Evolutionary conservation across 345 rosid genomes (phyloP), one percentile per base, ranked within the genome.

Genomic region (Populus pruinosa): DNA sequence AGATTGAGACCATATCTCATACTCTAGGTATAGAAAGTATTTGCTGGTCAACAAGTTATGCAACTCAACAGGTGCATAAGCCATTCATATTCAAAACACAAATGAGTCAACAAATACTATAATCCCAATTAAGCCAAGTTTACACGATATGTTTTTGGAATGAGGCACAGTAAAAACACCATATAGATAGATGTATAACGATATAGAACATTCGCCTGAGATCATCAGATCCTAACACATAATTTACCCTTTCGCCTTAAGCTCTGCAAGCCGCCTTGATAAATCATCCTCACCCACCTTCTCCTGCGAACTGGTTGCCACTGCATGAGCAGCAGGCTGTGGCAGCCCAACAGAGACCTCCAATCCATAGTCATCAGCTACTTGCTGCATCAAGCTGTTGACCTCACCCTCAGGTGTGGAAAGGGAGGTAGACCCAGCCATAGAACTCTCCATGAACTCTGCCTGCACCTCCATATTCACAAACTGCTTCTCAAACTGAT

Each of bases 401-500:
- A 96, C 99, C 79, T 96, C 99, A 31, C 98, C 99, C 83, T 96
- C 99, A 2, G 98, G 98, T 38, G 99, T 96, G 50, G 99, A 93
- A 80, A 96, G 86, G 1, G 99, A 93, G 68, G 98, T 93, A 10
- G 99, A 96, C 33, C 98, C 99, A 74, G 98, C 98, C 99, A 96
- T 96, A 25, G 98, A 89, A 20, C 86, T 92, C 94, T 96, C 98
- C 99, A 93, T 93, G 89, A 96, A 96, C 84, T 90, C 99, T 65
- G 97, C 97, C 85, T 96, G 98, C 69, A 93, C 98, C 85, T 96
- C 99, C 99, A 96, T 93, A 87, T 96, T 96, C 84, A 93, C 98
- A 83, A 96, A 96, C 80, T 93, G 98, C 88, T 93, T 96, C 92
- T 96, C 99, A 68, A 96, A 96, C 69, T 87, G 87, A 82, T 96